Evolutionary conservation across 2,329 filamentous ascomycete species (phyloP).

Genomic region (Gaeumannomyces sp.): DNA sequence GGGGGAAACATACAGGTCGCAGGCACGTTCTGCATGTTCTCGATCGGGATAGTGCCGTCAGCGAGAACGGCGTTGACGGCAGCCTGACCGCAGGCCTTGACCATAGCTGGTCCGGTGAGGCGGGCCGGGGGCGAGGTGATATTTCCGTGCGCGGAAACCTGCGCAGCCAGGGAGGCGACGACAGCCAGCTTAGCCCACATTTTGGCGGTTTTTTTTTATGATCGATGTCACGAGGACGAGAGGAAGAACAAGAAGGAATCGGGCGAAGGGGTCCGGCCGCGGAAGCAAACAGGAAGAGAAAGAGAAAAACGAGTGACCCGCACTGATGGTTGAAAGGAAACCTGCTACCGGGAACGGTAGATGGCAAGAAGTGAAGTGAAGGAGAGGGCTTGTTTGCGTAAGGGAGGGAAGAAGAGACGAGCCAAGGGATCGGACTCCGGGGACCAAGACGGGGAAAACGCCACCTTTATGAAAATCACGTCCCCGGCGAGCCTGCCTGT

Average conservation of each 20-base stretch:
- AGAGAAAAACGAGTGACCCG: constrained; percentile 19
- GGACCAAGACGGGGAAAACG: background rate
- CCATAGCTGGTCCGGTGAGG: constrained; percentile 35
- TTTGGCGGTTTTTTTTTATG: constrained; percentile 10
- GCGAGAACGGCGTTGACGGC: constrained; percentile 29
- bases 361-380: background rate
- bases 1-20: constrained; percentile 21
- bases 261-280: background rate
- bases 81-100: constrained; percentile 35
- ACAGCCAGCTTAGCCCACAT: constrained; percentile 15
- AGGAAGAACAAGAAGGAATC: background rate
- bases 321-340: constrained; percentile 12
- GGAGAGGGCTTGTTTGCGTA: background rate
- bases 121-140: constrained; percentile 36
- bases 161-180: constrained; percentile 18
- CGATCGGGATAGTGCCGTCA: constrained; percentile 30
- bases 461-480: background rate
- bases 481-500: no score
- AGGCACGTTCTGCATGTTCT: constrained; percentile 20
- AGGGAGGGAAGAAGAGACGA: background rate
- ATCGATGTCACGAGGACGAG: background rate
- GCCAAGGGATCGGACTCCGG: background rate
- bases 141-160: constrained; percentile 37
- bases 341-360: background rate
- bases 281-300: background rate